A percentile compares a stretch with the other conserved stretches of the same genome.
phyloP scores from a whole-genome alignment of 164 flowering plant genomes.

The Kalanchoe fedtschenkoi region DNA sequence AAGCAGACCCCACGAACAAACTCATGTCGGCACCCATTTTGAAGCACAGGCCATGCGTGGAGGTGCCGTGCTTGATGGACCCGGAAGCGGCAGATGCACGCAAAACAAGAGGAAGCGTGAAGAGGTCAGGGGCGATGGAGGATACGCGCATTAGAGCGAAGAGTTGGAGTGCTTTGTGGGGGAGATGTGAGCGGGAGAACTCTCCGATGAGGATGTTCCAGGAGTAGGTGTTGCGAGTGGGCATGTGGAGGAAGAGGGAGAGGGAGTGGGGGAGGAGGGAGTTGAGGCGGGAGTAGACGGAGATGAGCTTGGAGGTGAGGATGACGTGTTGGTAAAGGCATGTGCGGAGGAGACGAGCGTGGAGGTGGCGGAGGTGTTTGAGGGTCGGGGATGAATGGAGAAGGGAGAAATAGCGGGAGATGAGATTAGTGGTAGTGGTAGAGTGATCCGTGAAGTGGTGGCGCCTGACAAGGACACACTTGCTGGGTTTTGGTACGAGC shows the following conservation, averaged over 20 bases:
- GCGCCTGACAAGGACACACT: no score
- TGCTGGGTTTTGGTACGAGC: no score
- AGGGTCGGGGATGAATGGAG: background rate
- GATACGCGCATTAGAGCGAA: background rate
- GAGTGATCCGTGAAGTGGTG: no score
- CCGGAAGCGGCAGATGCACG: background rate
- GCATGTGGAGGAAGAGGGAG: conserved; percentile 16
- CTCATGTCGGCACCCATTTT: conserved; percentile 19
- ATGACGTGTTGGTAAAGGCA: background rate
- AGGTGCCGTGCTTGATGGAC: conserved; percentile 7
- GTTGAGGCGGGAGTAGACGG: background rate
- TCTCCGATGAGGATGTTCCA: conserved; percentile 18
- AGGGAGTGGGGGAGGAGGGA: conserved; percentile 2
- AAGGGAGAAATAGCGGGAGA: background rate
- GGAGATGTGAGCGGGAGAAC: conserved; percentile 14
- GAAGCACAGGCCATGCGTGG: conserved; percentile 27
- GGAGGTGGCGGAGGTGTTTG: conserved; percentile 1
- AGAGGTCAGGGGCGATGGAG: background rate
- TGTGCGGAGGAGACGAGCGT: background rate
- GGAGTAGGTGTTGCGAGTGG: conserved; percentile 10
- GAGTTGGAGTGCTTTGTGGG: background rate
- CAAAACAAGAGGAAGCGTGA: background rate
- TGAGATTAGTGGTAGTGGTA: no score
- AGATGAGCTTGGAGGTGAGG: background rate
- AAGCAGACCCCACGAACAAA: conserved; percentile 18